Evolutionary conservation across 106 monocot species (phyloP).

Genomic region (Agapanthus africanus): DNA sequence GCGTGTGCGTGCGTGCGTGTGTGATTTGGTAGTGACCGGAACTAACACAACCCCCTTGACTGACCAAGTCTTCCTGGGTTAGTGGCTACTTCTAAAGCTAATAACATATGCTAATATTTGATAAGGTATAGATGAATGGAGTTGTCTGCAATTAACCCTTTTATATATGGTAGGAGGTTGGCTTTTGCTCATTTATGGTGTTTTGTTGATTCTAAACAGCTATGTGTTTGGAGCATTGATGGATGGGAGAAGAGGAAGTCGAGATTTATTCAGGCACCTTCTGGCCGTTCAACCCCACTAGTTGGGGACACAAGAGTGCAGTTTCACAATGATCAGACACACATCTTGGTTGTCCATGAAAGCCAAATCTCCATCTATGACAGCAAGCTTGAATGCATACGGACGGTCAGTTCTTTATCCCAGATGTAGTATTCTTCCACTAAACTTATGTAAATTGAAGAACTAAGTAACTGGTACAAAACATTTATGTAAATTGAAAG

Average conservation of each 20-base stretch:
- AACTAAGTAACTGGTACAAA: too few species aligned
- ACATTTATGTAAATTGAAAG: background rate
- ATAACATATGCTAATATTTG: too few species aligned
- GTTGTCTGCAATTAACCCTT: too few species aligned
- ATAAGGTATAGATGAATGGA: too few species aligned
- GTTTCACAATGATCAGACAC: slow-evolving; percentile 95
- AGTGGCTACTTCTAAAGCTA: too few species aligned
- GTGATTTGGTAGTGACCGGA: too few species aligned
- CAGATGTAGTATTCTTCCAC: background rate
- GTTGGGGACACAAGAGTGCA: slow-evolving; percentile 92
- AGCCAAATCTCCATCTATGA: slow-evolving; percentile 85
- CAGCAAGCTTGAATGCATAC: slow-evolving; percentile 79
- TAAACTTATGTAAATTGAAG: too few species aligned
- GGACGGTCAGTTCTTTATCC: slow-evolving; percentile 45
- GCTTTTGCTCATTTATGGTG: background rate
- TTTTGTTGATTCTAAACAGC: slow-evolving; percentile 29
- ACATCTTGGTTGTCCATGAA: slow-evolving; percentile 87
- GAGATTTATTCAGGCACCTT: slow-evolving; percentile 67
- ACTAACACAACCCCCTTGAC: too few species aligned
- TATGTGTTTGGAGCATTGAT: slow-evolving; percentile 98
- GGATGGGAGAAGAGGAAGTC: slow-evolving; percentile 96
- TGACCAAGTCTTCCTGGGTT: too few species aligned
- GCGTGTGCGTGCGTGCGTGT: too few species aligned
- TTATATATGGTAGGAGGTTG: too few species aligned
- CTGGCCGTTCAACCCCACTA: slow-evolving; percentile 47